Conservation (phyloP, 2,329 filamentous ascomycete genomes). For the Arthroderma sp. region DNA sequence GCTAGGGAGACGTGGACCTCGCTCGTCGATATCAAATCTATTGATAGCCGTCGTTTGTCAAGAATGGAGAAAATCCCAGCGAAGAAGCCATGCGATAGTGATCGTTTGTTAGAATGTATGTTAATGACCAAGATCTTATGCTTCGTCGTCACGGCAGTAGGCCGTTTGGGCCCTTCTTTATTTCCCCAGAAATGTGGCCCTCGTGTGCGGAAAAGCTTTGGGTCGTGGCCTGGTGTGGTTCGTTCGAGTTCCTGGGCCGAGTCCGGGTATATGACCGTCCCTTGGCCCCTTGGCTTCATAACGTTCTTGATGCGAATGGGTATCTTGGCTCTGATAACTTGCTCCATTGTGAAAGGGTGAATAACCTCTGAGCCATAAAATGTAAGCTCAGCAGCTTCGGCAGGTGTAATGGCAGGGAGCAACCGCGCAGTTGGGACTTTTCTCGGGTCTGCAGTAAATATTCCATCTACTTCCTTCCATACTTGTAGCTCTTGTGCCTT, state of each 20-base stretch:
- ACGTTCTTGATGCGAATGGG: conserved; percentile 59
- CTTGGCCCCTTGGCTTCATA: conserved; percentile 50
- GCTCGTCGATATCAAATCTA: conserved; percentile 90
- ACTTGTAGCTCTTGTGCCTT: conserved; percentile 81
- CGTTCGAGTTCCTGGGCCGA: conserved; percentile 38
- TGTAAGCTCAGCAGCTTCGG: conserved; percentile 89
- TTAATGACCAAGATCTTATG: conserved; percentile 94
- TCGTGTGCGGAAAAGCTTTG: conserved; percentile 38
- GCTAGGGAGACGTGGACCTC: conserved; percentile 98
- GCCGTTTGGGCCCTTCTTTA: conserved; percentile 53
- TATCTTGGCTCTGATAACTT: conserved; percentile 54
- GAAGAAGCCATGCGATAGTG: conserved; percentile 90
- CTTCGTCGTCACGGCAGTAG: conserved; percentile 92
- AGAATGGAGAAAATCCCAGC: conserved; percentile 87
- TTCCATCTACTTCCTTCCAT: conserved; percentile 98
- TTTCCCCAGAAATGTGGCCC: conserved; percentile 35
- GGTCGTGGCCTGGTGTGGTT: conserved; percentile 42
- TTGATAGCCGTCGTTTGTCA: conserved; percentile 72
- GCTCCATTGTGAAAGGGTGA: conserved; percentile 97
- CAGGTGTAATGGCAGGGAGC: conserved; percentile 77
- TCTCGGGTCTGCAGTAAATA: conserved; percentile 74
- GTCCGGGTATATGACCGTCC: conserved; percentile 63
- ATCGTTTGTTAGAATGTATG: conserved; percentile 93
- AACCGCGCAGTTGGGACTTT: conserved; percentile 88
- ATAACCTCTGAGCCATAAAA: conserved; percentile 95